phyloP scores from a whole-genome alignment of 352 stramenopile genomes.

The Blastocystis hominis region DNA sequence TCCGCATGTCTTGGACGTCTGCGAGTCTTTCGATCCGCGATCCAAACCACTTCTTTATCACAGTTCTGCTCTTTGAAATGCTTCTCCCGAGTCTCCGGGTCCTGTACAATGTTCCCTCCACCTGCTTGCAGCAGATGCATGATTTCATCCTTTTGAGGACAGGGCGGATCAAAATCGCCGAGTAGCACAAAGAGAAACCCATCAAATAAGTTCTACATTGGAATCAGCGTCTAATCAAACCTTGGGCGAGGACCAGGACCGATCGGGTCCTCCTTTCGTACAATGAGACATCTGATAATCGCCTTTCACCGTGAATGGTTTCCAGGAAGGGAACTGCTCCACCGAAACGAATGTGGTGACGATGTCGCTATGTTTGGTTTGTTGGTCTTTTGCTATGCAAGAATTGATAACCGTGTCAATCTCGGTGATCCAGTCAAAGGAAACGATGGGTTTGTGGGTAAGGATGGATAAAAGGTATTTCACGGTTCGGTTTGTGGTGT shows the following conservation, averaged over 20 bases:
- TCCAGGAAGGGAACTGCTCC: background rate
- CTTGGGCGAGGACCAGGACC: background rate
- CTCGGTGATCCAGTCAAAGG: background rate
- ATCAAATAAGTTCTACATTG: conserved; percentile 1
- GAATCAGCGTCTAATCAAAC: background rate
- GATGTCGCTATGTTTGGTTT: background rate
- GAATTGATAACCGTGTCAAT: background rate
- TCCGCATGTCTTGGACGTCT: background rate
- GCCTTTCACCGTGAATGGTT: background rate
- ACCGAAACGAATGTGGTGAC: background rate
- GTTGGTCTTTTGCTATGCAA: background rate
- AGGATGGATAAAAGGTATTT: conserved; percentile 42
- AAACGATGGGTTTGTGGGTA: conserved; percentile 1
- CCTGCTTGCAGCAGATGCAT: background rate
- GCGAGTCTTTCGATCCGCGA: too few relatives aligned
- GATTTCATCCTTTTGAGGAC: background rate
- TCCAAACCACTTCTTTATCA: background rate
- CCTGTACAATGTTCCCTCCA: background rate
- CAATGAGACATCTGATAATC: background rate
- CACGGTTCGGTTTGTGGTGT: background rate
- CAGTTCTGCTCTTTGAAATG: background rate
- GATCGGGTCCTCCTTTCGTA: background rate
- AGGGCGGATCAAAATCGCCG: background rate
- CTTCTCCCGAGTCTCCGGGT: background rate
- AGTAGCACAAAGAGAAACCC: background rate